These are phyloP conservation scores for Crataegus laevigata DNA, from an alignment of 306 rosid genomes.

Conservation along the genomic window DNA sequence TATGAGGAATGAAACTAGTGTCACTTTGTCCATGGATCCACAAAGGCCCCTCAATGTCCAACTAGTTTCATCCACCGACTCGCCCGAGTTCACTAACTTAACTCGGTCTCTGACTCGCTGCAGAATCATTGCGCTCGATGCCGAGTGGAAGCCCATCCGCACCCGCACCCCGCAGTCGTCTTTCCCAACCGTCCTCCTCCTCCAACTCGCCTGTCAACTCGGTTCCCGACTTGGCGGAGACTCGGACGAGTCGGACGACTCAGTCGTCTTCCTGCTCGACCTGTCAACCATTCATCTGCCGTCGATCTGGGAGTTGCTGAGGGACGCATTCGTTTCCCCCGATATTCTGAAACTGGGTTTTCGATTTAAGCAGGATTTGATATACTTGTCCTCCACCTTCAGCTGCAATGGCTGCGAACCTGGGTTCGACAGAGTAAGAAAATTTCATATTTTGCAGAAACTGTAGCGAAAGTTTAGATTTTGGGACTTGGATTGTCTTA, in stretches of 20 bases:
- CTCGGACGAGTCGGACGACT: slow-evolving; percentile 29
- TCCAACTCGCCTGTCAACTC: slow-evolving; percentile 76
- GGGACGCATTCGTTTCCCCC: slow-evolving; percentile 44
- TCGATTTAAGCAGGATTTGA: slow-evolving; percentile 82
- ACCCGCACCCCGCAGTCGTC: slow-evolving; percentile 29
- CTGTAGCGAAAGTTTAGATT: background rate
- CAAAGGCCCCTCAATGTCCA: slow-evolving; percentile 31
- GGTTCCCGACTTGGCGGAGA: slow-evolving; percentile 35
- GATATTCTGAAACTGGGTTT: slow-evolving; percentile 75
- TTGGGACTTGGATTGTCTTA: background rate
- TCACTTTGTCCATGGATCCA: slow-evolving; percentile 31
- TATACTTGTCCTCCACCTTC: slow-evolving; percentile 67
- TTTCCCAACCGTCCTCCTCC: slow-evolving; percentile 63
- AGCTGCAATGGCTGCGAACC: slow-evolving; percentile 49
- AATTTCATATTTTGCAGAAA: background rate
- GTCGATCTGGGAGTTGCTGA: slow-evolving; percentile 50
- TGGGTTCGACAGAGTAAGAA: slow-evolving; percentile 56
- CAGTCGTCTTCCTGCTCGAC: slow-evolving; percentile 63
- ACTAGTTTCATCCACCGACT: slow-evolving; percentile 45
- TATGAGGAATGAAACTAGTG: background rate
- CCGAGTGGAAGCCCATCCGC: slow-evolving; percentile 88
- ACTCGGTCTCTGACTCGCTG: slow-evolving; percentile 42
- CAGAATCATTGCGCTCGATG: slow-evolving; percentile 65
- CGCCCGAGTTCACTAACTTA: slow-evolving; percentile 57
- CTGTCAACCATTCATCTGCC: slow-evolving; percentile 46